Conservation (phyloP, 2,329 filamentous ascomycete species). For the Aspergillus tubingensis region DNA sequence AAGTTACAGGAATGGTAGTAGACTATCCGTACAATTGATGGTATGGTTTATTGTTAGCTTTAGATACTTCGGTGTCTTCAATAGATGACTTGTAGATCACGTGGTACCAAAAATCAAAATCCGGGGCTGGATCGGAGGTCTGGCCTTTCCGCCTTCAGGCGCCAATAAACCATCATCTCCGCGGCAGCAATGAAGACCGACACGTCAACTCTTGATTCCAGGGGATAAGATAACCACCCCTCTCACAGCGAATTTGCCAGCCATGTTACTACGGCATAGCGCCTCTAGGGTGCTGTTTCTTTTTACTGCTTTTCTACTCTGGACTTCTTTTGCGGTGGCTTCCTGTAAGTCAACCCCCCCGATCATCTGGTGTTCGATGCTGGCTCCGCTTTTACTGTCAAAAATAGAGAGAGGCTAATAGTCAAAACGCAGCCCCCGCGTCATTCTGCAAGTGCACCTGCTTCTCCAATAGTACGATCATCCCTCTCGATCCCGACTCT, state of each 20-base stretch:
- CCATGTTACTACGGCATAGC: constrained; percentile 23
- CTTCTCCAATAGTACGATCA: constrained; percentile 67
- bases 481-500: constrained; percentile 57
- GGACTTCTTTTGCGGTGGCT: constrained; percentile 34
- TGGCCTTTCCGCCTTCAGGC: background rate
- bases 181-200: background rate
- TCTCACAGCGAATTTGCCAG: constrained; percentile 1
- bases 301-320: constrained; percentile 28
- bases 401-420: background rate
- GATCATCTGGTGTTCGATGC: background rate
- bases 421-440: constrained; percentile 43
- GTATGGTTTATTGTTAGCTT: background rate
- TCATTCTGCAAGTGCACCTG: constrained; percentile 75
- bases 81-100: constrained; percentile 6
- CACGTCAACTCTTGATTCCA: background rate
- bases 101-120: constrained; percentile 18
- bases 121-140: background rate
- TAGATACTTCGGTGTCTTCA: background rate
- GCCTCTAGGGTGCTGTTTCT: constrained; percentile 27
- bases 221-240: background rate
- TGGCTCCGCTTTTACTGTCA: background rate
- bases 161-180: background rate
- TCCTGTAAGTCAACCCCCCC: constrained; percentile 34
- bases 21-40: background rate
- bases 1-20: background rate